phyloP scores from a whole-genome alignment of 78 protist species.

The Anaeramoeba ignava region DNA sequence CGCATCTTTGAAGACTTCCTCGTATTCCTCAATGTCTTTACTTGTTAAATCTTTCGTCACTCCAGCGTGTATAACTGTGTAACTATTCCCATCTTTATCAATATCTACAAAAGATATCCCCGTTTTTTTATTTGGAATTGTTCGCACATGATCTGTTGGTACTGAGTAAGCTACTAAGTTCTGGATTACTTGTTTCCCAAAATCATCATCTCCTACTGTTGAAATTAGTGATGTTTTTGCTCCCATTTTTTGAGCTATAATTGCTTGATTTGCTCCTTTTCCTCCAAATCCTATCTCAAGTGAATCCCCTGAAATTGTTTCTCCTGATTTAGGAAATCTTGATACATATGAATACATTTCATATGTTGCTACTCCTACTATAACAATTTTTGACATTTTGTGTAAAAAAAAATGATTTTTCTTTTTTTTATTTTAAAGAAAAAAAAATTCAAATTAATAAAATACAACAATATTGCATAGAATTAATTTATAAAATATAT shows the following conservation, averaged over 20 bases:
- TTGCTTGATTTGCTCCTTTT: neutral
- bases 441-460: too few species aligned
- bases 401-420: too few species aligned
- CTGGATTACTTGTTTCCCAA: neutral
- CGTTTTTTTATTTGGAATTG: neutral
- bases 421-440: too few species aligned
- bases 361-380: neutral
- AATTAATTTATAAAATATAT: too few species aligned
- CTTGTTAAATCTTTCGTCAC: neutral
- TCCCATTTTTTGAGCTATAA: neutral
- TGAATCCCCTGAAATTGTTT: neutral
- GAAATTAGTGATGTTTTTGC: neutral
- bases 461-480: too few species aligned
- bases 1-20: neutral
- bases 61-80: neutral
- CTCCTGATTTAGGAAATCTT: neutral
- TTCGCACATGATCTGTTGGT: neutral
- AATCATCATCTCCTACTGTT: neutral
- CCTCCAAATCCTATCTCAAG: neutral
- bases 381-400: neutral
- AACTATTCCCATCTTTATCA: neutral
- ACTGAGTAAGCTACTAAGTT: neutral
- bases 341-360: neutral
- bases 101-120: neutral
- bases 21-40: neutral